These are phyloP conservation scores for Boletus vermiculosoides DNA, from an alignment of 768 basidiomycete genomes.

Conservation along the genomic window DNA sequence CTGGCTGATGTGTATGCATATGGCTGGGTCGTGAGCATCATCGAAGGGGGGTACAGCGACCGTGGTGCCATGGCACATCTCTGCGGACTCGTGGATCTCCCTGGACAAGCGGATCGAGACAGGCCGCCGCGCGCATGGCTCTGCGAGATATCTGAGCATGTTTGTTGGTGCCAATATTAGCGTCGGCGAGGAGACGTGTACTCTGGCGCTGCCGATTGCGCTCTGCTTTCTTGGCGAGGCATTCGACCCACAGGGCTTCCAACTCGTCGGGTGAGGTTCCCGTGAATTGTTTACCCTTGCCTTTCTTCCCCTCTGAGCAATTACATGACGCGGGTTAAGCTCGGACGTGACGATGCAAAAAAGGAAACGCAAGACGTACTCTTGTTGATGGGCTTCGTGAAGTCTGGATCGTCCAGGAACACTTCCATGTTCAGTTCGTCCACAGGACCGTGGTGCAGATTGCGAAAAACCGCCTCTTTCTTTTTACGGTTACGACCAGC, in stretches of 20 bases:
- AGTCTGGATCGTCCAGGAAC: slow-evolving; percentile 32
- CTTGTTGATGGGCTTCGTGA: slow-evolving; percentile 32
- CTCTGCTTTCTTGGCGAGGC: slow-evolving; percentile 81
- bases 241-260: slow-evolving; percentile 70
- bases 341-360: not conserved
- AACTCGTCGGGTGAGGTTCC: slow-evolving; percentile 52
- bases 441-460: slow-evolving; percentile 44
- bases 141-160: slow-evolving; percentile 31
- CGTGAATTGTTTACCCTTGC: slow-evolving; percentile 8
- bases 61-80: slow-evolving; percentile 82
- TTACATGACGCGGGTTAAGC: not conserved
- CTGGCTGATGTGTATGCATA: slow-evolving; percentile 54
- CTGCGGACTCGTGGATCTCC: slow-evolving; percentile 51
- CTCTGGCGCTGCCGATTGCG: slow-evolving; percentile 60
- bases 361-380: slow-evolving; percentile 41
- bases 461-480: slow-evolving; percentile 37
- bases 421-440: too few relatives aligned
- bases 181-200: slow-evolving; percentile 46
- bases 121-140: too few relatives aligned
- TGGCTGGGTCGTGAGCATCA: slow-evolving; percentile 79
- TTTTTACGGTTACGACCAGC: slow-evolving; percentile 44
- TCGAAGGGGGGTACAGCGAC: slow-evolving; percentile 96
- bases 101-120: not conserved
- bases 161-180: too few relatives aligned
- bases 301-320: slow-evolving; percentile 33